Evolutionary conservation across 2,329 filamentous ascomycete species (phyloP).

Genomic region (Cladosporium sp.): DNA sequence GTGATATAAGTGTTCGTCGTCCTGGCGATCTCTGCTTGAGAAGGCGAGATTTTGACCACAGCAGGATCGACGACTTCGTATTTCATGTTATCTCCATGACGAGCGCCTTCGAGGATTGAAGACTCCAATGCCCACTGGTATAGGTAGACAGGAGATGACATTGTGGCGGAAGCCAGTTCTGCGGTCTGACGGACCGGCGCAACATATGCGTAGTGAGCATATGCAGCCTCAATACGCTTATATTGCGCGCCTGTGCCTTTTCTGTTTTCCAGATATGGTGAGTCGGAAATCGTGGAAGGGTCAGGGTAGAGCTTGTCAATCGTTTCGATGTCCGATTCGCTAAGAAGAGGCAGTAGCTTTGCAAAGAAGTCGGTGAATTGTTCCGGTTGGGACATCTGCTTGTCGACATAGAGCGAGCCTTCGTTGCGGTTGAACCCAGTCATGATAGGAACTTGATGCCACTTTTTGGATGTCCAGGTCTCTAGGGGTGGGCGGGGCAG

Average conservation of each 20-base stretch:
- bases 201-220: conserved; percentile 61
- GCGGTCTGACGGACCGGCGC: conserved; percentile 60
- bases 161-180: conserved; percentile 33
- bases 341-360: conserved; percentile 55
- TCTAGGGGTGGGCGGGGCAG: conserved; percentile 55
- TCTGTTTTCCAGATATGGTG: conserved; percentile 38
- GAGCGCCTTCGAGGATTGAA: conserved; percentile 29
- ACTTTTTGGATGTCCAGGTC: conserved; percentile 52
- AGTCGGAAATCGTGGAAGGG: conserved; percentile 39
- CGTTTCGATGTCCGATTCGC: conserved; percentile 46
- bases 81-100: conserved; percentile 33
- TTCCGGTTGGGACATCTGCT: conserved; percentile 40
- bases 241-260: conserved; percentile 51
- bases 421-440: conserved; percentile 70
- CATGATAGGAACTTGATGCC: conserved; percentile 57
- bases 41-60: conserved; percentile 22
- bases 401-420: conserved; percentile 59
- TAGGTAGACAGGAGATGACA: conserved; percentile 44
- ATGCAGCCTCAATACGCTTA: conserved; percentile 55
- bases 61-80: conserved; percentile 30
- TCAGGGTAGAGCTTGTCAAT: conserved; percentile 62
- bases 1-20: conserved; percentile 30
- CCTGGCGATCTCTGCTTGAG: conserved; percentile 29
- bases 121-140: conserved; percentile 58
- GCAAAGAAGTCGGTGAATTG: conserved; percentile 60